Evolutionary conservation across 2,329 filamentous ascomycete species (phyloP).

Genomic region (Mollisia scopiformis): DNA sequence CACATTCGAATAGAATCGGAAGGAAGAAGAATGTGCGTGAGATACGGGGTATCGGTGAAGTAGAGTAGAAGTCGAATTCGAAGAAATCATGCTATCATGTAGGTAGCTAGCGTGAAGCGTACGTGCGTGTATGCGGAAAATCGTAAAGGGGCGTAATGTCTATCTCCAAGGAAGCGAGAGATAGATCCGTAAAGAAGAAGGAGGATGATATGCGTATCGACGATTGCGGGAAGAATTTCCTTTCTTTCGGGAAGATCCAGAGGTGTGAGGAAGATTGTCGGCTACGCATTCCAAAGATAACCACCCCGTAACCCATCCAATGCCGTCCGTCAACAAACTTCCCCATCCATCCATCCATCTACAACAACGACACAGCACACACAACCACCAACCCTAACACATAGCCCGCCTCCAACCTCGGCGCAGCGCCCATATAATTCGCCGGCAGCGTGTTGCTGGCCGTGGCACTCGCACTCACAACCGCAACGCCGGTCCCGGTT

Average conservation of each 20-base stretch:
- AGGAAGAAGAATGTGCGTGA: slow-evolving; percentile 14
- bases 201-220: slow-evolving; percentile 28
- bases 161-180: slow-evolving; percentile 11
- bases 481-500: slow-evolving; percentile 17
- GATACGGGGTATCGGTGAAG: slow-evolving; percentile 29
- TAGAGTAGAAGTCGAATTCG: neutral
- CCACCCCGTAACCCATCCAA: slow-evolving; percentile 41
- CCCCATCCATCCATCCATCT: slow-evolving; percentile 28
- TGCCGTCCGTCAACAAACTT: neutral
- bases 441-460: slow-evolving; percentile 37
- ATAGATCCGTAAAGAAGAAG: slow-evolving; percentile 29
- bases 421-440: slow-evolving; percentile 46
- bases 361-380: slow-evolving; percentile 54
- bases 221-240: slow-evolving; percentile 12
- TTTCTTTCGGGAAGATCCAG: neutral
- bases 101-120: too few species aligned
- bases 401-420: slow-evolving; percentile 49
- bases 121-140: slow-evolving; percentile 11
- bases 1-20: slow-evolving; percentile 15
- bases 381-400: slow-evolving; percentile 55
- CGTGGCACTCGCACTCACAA: slow-evolving; percentile 14
- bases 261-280: neutral
- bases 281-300: slow-evolving; percentile 43
- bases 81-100: neutral
- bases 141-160: slow-evolving; percentile 28